Evolutionary conservation across 345 rosid genomes (phyloP).

Genomic region (Rubroshorea leprosula): DNA sequence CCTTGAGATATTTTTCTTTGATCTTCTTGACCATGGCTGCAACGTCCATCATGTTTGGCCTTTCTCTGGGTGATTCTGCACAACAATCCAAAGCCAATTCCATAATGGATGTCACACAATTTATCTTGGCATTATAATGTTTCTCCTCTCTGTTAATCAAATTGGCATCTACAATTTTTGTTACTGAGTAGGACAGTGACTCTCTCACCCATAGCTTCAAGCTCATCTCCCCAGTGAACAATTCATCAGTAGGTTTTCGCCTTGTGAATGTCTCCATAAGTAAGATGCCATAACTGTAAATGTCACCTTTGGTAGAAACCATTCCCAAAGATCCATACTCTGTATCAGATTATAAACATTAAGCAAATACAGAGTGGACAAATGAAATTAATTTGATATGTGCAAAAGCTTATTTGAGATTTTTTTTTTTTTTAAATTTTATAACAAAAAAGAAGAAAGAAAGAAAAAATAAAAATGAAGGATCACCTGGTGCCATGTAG

Average conservation of each 20-base stretch:
- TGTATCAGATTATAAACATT: neutral
- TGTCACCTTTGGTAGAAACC: neutral
- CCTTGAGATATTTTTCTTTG: neutral
- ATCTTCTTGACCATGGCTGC: neutral
- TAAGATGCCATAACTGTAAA: neutral
- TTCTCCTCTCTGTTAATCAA: neutral
- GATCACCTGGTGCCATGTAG: conserved; percentile 18
- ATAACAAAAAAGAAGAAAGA: neutral
- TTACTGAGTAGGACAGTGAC: neutral
- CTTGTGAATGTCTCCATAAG: neutral
- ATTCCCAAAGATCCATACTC: neutral
- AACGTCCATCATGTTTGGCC: neutral
- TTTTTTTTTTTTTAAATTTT: too few species aligned
- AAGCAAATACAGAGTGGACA: too few species aligned
- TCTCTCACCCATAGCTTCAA: neutral
- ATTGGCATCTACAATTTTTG: neutral
- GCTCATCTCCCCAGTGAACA: conserved; percentile 5
- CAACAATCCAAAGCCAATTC: neutral
- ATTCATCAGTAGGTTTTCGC: neutral
- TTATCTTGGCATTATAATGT: neutral
- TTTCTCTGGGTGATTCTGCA: neutral
- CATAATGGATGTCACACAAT: neutral
- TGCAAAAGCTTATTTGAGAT: too few species aligned
- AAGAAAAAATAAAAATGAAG: neutral
- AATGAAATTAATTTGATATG: too few species aligned